phyloP scores from a whole-genome alignment of 345 rosid species.

The Chamaenerion angustifolium region DNA sequence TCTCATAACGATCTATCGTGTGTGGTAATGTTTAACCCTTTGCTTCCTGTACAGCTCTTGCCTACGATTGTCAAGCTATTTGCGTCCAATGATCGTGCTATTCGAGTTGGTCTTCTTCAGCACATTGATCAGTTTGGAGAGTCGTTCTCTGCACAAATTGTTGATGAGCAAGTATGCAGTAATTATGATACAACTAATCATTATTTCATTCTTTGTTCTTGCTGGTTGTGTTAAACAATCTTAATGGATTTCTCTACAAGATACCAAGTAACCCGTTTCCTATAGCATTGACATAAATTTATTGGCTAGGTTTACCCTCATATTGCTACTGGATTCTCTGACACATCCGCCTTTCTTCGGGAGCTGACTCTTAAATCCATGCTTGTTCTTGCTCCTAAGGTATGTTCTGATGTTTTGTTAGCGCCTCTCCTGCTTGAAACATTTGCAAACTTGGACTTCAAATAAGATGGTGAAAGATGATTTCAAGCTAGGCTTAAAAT shows the following conservation, averaged over 20 bases:
- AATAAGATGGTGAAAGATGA: too few relatives aligned
- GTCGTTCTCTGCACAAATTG: constrained; percentile 67
- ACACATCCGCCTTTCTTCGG: constrained; percentile 83
- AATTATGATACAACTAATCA: neutral
- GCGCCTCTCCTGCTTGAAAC: neutral
- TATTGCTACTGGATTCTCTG: constrained; percentile 85
- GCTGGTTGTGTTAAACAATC: too few relatives aligned
- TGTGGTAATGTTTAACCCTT: neutral
- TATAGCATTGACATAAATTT: neutral
- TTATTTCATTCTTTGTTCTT: neutral
- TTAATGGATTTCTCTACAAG: neutral
- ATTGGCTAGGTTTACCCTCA: constrained; percentile 72
- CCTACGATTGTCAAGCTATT: constrained; percentile 84
- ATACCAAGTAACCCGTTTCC: too few relatives aligned
- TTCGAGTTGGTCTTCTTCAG: constrained; percentile 86
- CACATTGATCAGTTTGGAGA: constrained; percentile 97
- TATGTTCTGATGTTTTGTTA: constrained; percentile 10
- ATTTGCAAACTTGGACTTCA: too few relatives aligned
- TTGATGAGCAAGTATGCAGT: constrained; percentile 83
- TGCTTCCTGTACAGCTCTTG: constrained; percentile 41
- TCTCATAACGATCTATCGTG: neutral
- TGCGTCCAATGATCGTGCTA: constrained; percentile 86
- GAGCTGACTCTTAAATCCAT: constrained; percentile 97
- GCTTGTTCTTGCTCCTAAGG: constrained; percentile 97
- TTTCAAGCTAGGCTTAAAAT: too few relatives aligned